Percentiles rank a stretch among this genome's conserved stretches.
phyloP scores from a whole-genome alignment of 352 stramenopile species.

The Phytophthora sp. region DNA sequence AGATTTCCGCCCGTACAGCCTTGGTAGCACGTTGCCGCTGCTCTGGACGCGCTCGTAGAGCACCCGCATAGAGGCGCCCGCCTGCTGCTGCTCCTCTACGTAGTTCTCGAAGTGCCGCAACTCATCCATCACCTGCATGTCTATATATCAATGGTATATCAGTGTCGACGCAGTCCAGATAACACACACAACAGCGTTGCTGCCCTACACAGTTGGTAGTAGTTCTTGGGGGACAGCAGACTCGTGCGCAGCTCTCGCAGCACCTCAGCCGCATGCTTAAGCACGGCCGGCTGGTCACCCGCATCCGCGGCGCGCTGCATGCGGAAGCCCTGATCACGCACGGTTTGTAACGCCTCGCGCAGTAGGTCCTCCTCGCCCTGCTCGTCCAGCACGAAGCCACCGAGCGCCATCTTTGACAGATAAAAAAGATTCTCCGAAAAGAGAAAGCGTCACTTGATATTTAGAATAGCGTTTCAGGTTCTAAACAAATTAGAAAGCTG shows the following conservation, averaged over 20 bases:
- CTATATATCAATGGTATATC: constrained; percentile 25
- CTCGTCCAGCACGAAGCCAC: constrained; percentile 62
- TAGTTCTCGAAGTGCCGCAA: constrained; percentile 95
- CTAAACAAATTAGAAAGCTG: constrained; percentile 3
- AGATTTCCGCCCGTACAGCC: constrained; percentile 61
- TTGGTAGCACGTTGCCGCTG: constrained; percentile 95
- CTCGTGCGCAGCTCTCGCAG: constrained; percentile 87
- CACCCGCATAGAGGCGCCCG: constrained; percentile 87
- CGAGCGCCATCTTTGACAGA: constrained; percentile 1
- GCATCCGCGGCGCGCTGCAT: constrained; percentile 87
- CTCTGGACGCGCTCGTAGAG: constrained; percentile 97
- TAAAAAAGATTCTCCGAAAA: constrained; percentile 20
- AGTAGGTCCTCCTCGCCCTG: constrained; percentile 77
- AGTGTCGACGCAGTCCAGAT: too few species aligned
- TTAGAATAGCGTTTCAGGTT: constrained; percentile 4
- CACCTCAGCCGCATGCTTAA: constrained; percentile 85
- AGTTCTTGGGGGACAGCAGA: constrained; percentile 97
- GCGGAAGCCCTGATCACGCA: constrained; percentile 78
- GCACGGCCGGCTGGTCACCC: constrained; percentile 71
- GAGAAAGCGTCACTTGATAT: neutral
- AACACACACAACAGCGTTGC: neutral
- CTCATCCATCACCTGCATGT: constrained; percentile 93
- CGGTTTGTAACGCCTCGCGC: constrained; percentile 73
- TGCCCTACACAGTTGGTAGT: constrained; percentile 98
- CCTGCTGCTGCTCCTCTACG: constrained; percentile 84